Evolutionary conservation across 345 rosid species (phyloP).

Genomic region (Populus pruinosa): DNA sequence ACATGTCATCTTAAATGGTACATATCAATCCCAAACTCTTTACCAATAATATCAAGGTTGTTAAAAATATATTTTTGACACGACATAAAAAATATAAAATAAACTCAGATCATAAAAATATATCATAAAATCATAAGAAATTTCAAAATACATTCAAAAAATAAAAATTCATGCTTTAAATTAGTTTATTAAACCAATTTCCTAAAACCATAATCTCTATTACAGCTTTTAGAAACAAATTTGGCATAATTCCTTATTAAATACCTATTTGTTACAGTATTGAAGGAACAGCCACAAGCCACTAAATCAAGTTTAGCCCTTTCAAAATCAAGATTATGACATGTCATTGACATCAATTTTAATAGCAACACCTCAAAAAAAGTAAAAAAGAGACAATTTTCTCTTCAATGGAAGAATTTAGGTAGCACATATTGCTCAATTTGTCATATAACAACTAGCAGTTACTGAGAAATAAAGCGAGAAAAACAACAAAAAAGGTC

Average conservation of each 20-base stretch:
- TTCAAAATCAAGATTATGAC: slow-evolving; percentile 63
- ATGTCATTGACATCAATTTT: slow-evolving; percentile 66
- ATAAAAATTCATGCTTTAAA: too few relatives aligned
- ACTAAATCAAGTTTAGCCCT: slow-evolving; percentile 55
- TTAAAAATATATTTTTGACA: too few relatives aligned
- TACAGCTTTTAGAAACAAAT: slow-evolving; percentile 30
- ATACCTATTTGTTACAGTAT: slow-evolving; percentile 42
- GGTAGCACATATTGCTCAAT: slow-evolving; percentile 23
- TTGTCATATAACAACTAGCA: not conserved
- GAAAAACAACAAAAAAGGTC: slow-evolving; percentile 3
- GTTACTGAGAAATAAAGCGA: not conserved
- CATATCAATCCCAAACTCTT: too few relatives aligned
- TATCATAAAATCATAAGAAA: too few relatives aligned
- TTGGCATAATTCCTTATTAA: slow-evolving; percentile 30
- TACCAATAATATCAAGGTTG: too few relatives aligned
- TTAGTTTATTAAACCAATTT: slow-evolving; percentile 28
- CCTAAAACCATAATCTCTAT: slow-evolving; percentile 29
- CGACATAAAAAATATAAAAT: too few relatives aligned
- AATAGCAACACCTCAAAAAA: slow-evolving; percentile 24
- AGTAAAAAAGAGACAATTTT: slow-evolving; percentile 9
- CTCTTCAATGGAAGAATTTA: slow-evolving; percentile 18
- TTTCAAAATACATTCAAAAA: too few relatives aligned
- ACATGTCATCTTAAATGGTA: too few relatives aligned
- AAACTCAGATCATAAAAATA: too few relatives aligned
- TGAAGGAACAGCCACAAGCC: slow-evolving; percentile 59